These are phyloP conservation scores for Sutorius australiensis DNA, from an alignment of 768 basidiomycete genomes.

Conservation along the genomic window DNA sequence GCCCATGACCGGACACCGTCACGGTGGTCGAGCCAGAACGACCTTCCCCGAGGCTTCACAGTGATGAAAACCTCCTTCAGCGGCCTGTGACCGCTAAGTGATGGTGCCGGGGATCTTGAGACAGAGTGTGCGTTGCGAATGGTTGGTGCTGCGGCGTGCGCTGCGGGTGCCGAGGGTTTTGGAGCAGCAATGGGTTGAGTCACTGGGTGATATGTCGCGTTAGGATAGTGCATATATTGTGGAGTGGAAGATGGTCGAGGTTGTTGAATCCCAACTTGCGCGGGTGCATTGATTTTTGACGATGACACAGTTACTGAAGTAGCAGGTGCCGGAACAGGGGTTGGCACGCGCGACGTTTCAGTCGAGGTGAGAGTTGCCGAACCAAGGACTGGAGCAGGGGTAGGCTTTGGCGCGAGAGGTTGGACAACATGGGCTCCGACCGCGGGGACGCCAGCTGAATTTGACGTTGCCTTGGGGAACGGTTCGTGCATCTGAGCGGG, in stretches of 20 bases:
- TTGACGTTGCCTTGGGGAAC: conserved; percentile 19
- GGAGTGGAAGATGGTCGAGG: conserved; percentile 34
- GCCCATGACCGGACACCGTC: conserved; percentile 78
- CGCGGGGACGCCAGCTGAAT: conserved; percentile 8
- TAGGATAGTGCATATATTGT: conserved; percentile 50
- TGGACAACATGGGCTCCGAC: conserved; percentile 14
- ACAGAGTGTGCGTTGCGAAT: conserved; percentile 28
- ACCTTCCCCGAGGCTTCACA: conserved; percentile 58
- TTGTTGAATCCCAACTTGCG: conserved; percentile 33
- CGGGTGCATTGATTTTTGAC: conserved; percentile 21
- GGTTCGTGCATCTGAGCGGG: conserved; percentile 19
- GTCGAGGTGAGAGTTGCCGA: conserved; percentile 22
- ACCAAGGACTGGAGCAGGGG: conserved; percentile 15
- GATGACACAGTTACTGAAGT: conserved; percentile 8
- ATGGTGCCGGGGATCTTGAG: conserved; percentile 30
- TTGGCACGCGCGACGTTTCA: conserved; percentile 19
- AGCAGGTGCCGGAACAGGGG: conserved; percentile 15
- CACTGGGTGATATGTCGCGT: conserved; percentile 44
- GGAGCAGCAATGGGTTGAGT: conserved; percentile 22
- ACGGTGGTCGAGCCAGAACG: conserved; percentile 54
- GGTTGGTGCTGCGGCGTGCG: conserved; percentile 3
- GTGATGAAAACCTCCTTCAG: conserved; percentile 51
- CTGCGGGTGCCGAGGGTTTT: conserved; percentile 15
- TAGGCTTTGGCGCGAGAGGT: conserved; percentile 25
- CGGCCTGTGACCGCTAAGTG: conserved; percentile 38